Evolutionary conservation across 2,329 filamentous ascomycete species (phyloP).

Genomic region (Hymenoscyphus salicellus): DNA sequence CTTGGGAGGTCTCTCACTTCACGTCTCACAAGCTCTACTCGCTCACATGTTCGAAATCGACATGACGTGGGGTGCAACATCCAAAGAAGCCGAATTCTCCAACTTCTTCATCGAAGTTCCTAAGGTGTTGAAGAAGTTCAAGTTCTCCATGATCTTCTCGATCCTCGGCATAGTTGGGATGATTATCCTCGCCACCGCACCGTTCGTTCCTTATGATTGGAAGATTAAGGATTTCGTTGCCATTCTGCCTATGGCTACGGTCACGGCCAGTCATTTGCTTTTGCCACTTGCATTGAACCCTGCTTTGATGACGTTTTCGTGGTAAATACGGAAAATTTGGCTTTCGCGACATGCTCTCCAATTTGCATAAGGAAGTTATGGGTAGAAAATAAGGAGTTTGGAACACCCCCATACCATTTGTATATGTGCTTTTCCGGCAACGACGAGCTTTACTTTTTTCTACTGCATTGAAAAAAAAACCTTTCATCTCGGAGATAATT

Average conservation of each 20-base stretch:
- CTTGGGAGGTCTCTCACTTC: constrained; percentile 75
- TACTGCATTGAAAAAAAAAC: background rate
- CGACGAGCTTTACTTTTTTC: background rate
- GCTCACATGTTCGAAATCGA: constrained; percentile 82
- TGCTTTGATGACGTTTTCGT: constrained; percentile 77
- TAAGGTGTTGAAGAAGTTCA: constrained; percentile 72
- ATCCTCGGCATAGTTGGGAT: constrained; percentile 54
- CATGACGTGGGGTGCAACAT: constrained; percentile 82
- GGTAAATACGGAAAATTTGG: constrained; percentile 44
- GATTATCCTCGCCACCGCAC: constrained; percentile 59
- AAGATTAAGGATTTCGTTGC: constrained; percentile 69
- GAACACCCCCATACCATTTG: background rate
- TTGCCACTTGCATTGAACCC: constrained; percentile 73
- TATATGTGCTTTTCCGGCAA: background rate
- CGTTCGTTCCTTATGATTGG: constrained; percentile 65
- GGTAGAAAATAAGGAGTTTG: constrained; percentile 2
- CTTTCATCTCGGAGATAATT: background rate
- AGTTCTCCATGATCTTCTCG: constrained; percentile 43
- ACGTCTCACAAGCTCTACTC: constrained; percentile 75
- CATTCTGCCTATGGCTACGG: constrained; percentile 71
- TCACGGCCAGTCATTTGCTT: constrained; percentile 66
- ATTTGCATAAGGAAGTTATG: background rate
- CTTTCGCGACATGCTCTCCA: background rate
- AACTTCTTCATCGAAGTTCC: constrained; percentile 85
- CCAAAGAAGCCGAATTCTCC: constrained; percentile 76